These are phyloP conservation scores for Leishmania tarentolae DNA, from an alignment of 208 protist genomes.

Conservation along the genomic window DNA sequence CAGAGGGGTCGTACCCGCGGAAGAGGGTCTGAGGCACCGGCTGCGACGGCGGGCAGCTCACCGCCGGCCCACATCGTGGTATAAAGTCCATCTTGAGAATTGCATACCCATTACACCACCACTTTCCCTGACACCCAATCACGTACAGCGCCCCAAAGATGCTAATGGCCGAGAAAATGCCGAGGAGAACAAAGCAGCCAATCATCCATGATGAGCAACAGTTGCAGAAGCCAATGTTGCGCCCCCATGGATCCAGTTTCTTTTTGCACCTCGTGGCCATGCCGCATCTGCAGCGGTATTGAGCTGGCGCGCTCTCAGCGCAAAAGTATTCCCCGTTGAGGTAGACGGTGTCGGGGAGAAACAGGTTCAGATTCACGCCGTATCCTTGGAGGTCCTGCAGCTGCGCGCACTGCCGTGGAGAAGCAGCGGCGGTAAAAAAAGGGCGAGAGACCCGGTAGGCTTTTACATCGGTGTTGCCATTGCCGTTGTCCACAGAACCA, in stretches of 20 bases:
- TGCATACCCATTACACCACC: constrained; percentile 71
- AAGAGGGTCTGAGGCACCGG: constrained; percentile 63
- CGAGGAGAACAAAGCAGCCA: constrained; percentile 38
- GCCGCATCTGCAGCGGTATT: constrained; percentile 37
- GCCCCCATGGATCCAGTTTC: constrained; percentile 36
- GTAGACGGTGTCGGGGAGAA: constrained; percentile 17
- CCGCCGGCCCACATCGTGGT: constrained; percentile 39
- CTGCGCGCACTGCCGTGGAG: constrained; percentile 14
- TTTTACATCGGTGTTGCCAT: background rate
- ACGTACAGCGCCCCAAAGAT: constrained; percentile 36
- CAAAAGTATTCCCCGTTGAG: constrained; percentile 38
- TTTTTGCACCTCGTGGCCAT: constrained; percentile 23
- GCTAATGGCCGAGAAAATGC: constrained; percentile 21
- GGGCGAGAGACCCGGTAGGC: background rate
- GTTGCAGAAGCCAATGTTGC: constrained; percentile 63
- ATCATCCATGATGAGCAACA: constrained; percentile 69
- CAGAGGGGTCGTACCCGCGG: constrained; percentile 43
- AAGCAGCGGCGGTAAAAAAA: background rate
- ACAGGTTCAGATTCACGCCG: constrained; percentile 25
- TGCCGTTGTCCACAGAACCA: too few relatives aligned
- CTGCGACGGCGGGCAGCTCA: constrained; percentile 34
- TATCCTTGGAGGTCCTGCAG: constrained; percentile 18
- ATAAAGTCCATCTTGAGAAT: constrained; percentile 39
- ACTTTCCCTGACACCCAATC: constrained; percentile 38
- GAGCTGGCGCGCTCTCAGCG: constrained; percentile 11